Percentiles rank a stretch among this genome's conserved stretches.
These are phyloP conservation scores for Suhomyces guaymorum DNA, from an alignment of 1,139 yeast species.

Conservation along the genomic window DNA sequence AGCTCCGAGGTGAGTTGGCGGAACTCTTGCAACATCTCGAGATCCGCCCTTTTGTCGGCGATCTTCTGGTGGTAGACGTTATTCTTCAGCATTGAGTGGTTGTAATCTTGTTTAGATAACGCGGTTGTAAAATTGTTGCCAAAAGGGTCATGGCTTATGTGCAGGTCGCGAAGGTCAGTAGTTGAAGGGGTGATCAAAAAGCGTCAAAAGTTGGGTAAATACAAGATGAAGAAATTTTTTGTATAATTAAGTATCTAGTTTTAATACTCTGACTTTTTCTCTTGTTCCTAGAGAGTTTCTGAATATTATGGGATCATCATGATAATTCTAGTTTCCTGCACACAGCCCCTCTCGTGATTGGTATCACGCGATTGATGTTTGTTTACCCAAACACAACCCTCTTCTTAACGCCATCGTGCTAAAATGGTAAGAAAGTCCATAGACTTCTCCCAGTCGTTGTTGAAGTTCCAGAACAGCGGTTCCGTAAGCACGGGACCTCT, in stretches of 20 bases:
- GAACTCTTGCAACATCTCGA: slow-evolving; percentile 52
- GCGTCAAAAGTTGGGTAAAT: too few species aligned
- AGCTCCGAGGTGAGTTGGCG: slow-evolving; percentile 48
- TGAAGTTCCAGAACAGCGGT: slow-evolving; percentile 16
- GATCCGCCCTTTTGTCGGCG: slow-evolving; percentile 52
- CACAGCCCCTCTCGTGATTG: not conserved
- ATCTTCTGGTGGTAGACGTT: slow-evolving; percentile 31
- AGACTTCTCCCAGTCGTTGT: slow-evolving; percentile 23
- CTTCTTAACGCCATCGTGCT: not conserved
- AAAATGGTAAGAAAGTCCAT: slow-evolving; percentile 25
- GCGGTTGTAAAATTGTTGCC: not conserved
- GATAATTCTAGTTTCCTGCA: too few species aligned
- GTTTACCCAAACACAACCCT: slow-evolving; percentile 6
- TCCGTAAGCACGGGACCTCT: not conserved
- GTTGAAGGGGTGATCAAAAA: not conserved
- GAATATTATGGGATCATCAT: too few species aligned
- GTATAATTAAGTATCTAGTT: too few species aligned
- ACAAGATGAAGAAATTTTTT: too few species aligned
- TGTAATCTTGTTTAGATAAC: not conserved
- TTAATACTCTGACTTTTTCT: too few species aligned
- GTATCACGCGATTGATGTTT: slow-evolving; percentile 4
- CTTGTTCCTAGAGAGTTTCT: too few species aligned
- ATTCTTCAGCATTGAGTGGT: slow-evolving; percentile 17
- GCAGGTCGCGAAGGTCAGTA: not conserved
- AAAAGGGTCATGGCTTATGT: not conserved